Percentiles rank a stretch among this genome's conserved stretches.
These are phyloP conservation scores for Crotalaria pallida DNA, from an alignment of 306 rosid species.

Conservation along the genomic window DNA sequence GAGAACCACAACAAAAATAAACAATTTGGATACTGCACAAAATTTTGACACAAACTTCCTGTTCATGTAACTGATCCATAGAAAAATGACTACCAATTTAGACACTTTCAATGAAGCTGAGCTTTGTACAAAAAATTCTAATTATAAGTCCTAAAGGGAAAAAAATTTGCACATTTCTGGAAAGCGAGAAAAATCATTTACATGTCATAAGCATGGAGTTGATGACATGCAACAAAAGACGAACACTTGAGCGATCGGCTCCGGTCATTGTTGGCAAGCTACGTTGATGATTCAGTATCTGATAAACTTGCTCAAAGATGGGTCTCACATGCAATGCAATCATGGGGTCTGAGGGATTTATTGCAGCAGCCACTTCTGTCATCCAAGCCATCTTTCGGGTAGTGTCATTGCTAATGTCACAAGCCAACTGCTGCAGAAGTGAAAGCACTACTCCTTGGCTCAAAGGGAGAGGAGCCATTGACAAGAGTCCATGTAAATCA, in stretches of 20 bases:
- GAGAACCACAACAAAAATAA: background rate
- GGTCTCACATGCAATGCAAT: conserved; percentile 74
- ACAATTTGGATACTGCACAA: conserved; percentile 12
- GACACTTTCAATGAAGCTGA: conserved; percentile 20
- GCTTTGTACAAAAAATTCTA: conserved; percentile 42
- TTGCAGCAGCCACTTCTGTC: conserved; percentile 74
- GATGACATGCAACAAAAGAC: conserved; percentile 86
- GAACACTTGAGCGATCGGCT: conserved; percentile 51
- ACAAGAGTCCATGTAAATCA: conserved; percentile 61
- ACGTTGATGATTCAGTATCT: conserved; percentile 89
- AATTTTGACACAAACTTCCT: conserved; percentile 16
- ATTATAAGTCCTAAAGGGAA: background rate
- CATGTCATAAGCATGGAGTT: conserved; percentile 86
- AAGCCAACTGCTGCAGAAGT: conserved; percentile 91
- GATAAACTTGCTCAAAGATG: conserved; percentile 88
- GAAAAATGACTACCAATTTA: conserved; percentile 21
- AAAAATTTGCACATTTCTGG: conserved; percentile 9
- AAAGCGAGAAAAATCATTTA: conserved; percentile 48
- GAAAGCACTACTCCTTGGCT: conserved; percentile 96
- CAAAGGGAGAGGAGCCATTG: conserved; percentile 72
- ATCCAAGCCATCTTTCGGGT: conserved; percentile 72
- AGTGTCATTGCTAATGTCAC: conserved; percentile 65
- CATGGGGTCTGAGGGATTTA: conserved; percentile 59
- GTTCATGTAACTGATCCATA: background rate
- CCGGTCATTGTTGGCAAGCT: conserved; percentile 46